Conservation (phyloP, 768 basidiomycete species). For the Gyrodon lividus region DNA sequence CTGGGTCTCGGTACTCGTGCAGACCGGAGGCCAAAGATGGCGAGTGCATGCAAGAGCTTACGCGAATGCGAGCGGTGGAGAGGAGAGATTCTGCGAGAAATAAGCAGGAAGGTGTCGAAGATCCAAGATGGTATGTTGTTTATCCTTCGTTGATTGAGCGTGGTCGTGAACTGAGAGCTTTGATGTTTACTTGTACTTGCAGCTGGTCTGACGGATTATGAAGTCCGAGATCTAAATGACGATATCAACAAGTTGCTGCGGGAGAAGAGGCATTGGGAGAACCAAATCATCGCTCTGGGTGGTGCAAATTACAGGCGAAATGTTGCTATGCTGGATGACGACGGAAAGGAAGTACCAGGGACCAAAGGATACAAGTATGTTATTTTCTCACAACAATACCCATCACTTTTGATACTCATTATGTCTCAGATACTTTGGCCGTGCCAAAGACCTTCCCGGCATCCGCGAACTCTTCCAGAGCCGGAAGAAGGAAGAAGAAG, state of each 20-base stretch:
- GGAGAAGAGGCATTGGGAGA: conserved; percentile 97
- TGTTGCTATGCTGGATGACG: conserved; percentile 91
- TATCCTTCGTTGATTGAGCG: background rate
- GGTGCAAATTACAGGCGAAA: conserved; percentile 96
- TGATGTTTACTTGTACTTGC: conserved; percentile 3
- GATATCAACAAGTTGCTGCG: conserved; percentile 95
- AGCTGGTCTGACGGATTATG: conserved; percentile 95
- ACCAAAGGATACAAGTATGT: conserved; percentile 96
- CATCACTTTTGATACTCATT: background rate
- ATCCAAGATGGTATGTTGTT: conserved; percentile 84
- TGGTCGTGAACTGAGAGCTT: background rate
- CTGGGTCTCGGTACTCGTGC: conserved; percentile 83
- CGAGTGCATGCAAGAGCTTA: conserved; percentile 86
- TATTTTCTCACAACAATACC: background rate
- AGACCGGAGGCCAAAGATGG: conserved; percentile 90
- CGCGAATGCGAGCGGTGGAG: conserved; percentile 95
- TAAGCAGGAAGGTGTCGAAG: conserved; percentile 94
- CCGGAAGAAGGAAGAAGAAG: conserved; percentile 83
- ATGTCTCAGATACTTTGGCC: conserved; percentile 82
- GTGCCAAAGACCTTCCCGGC: conserved; percentile 93
- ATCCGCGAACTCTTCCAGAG: conserved; percentile 93
- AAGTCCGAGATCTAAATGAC: conserved; percentile 94
- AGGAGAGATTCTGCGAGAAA: conserved; percentile 92
- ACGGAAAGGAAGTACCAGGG: conserved; percentile 94
- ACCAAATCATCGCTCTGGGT: conserved; percentile 92